phyloP scores from a whole-genome alignment of 768 basidiomycete genomes.

The Lyophyllum shimeji region DNA sequence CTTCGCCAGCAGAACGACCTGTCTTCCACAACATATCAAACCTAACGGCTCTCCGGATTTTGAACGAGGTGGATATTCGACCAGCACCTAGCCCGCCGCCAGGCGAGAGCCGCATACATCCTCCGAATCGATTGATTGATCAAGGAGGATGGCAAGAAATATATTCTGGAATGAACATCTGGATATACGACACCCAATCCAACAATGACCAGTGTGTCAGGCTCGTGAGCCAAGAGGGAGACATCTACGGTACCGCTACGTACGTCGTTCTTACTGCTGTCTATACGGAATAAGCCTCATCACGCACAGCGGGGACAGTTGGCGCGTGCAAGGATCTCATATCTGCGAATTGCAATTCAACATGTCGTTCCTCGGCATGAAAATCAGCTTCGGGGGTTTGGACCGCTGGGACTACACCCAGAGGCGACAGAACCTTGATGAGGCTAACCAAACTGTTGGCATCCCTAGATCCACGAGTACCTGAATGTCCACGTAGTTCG shows the following conservation, averaged over 20 bases:
- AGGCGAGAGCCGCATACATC: conserved; percentile 43
- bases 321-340: conserved; percentile 71
- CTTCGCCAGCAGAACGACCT: conserved; percentile 37
- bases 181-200: conserved; percentile 74
- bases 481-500: background rate
- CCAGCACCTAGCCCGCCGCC: conserved; percentile 45
- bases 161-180: conserved; percentile 65
- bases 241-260: conserved; percentile 78
- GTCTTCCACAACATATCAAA: conserved; percentile 58
- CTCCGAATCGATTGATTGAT: conserved; percentile 62
- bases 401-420: conserved; percentile 73
- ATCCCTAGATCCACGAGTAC: background rate
- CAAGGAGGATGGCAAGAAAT: conserved; percentile 69
- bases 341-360: conserved; percentile 74
- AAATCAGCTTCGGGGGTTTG: conserved; percentile 72
- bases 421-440: conserved; percentile 60
- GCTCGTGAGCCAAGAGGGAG: conserved; percentile 59
- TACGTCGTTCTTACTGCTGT: conserved; percentile 42
- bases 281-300: background rate
- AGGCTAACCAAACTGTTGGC: conserved; percentile 32
- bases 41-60: conserved; percentile 59
- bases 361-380: conserved; percentile 57
- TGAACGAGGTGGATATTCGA: conserved; percentile 72
- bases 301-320: conserved; percentile 68
- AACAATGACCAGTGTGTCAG: conserved; percentile 67